phyloP scores from a whole-genome alignment of 2,329 filamentous ascomycete genomes.

The Calonectria honghensis region DNA sequence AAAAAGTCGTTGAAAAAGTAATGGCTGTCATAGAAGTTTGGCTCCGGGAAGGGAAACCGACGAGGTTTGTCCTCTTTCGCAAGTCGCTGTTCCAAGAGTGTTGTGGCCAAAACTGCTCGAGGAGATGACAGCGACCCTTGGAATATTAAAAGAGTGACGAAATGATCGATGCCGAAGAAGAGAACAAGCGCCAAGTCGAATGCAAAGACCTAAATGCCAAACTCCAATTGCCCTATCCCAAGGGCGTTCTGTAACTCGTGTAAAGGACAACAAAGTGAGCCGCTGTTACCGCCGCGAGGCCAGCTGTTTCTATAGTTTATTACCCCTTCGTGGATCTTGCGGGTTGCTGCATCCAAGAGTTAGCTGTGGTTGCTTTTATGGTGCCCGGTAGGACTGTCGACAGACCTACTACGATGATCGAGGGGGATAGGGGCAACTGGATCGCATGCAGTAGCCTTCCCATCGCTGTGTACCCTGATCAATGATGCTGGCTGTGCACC shows the following conservation, averaged over 20 bases:
- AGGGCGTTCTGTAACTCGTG: constrained; percentile 30
- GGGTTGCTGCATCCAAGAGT: constrained; percentile 46
- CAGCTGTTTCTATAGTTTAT: constrained; percentile 51
- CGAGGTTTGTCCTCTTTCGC: constrained; percentile 47
- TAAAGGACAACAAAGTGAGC: constrained; percentile 22
- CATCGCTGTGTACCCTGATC: constrained; percentile 56
- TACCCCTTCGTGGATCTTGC: constrained; percentile 47
- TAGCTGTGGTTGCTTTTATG: constrained; percentile 37
- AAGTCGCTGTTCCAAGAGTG: constrained; percentile 45
- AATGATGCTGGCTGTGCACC: constrained; percentile 49
- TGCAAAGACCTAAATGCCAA: constrained; percentile 22
- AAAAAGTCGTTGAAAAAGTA: constrained; percentile 37
- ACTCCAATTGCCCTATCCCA: constrained; percentile 8
- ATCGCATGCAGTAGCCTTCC: constrained; percentile 58
- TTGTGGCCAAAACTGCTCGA: constrained; percentile 43
- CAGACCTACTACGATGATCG: constrained; percentile 52
- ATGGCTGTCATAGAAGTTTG: constrained; percentile 31
- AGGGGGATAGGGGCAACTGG: constrained; percentile 58
- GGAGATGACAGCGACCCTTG: constrained; percentile 47
- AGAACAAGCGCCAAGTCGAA: constrained; percentile 31
- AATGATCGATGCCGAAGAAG: constrained; percentile 36
- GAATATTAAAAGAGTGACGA: constrained; percentile 42
- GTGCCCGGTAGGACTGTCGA: constrained; percentile 16
- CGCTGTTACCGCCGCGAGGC: constrained; percentile 43
- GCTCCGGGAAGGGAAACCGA: constrained; percentile 44